Percentiles rank a stretch among this genome's conserved stretches.
Conservation (phyloP, 2,329 filamentous ascomycete genomes). For the Blastomyces gilchristii region DNA sequence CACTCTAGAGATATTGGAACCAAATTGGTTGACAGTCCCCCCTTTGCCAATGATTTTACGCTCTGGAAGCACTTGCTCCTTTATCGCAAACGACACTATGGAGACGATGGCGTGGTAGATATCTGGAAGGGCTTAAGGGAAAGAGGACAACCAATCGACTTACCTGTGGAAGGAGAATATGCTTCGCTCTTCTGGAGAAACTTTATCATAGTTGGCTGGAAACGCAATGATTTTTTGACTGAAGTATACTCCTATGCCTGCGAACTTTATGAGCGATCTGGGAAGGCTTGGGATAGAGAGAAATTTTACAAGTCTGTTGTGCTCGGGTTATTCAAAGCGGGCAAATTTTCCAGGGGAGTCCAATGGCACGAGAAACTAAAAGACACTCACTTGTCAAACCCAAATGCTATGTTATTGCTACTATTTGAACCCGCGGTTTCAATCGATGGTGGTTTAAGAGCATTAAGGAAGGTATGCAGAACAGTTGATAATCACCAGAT, state of each 20-base stretch:
- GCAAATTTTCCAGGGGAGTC: constrained; percentile 22
- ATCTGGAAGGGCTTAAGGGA: constrained; percentile 33
- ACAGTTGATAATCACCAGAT: constrained; percentile 29
- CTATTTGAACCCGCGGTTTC: constrained; percentile 24
- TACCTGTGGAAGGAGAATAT: constrained; percentile 28
- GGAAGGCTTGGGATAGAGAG: constrained; percentile 28
- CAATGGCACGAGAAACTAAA: constrained; percentile 32
- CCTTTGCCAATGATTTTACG: constrained; percentile 27
- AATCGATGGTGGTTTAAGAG: constrained; percentile 20
- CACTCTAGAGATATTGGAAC: constrained; percentile 26
- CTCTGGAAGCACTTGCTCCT: constrained; percentile 38
- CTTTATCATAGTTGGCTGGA: constrained; percentile 30
- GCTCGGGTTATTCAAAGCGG: constrained; percentile 20
- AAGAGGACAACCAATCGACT: constrained; percentile 22
- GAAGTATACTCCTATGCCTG: constrained; percentile 31
- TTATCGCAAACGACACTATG: constrained; percentile 36
- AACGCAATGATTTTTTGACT: constrained; percentile 25
- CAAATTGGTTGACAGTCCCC: constrained; percentile 30
- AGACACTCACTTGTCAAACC: constrained; percentile 22
- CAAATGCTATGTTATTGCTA: constrained; percentile 22
- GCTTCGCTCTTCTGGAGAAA: constrained; percentile 36
- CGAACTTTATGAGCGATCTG: constrained; percentile 31
- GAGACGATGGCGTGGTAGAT: constrained; percentile 31
- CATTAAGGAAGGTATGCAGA: constrained; percentile 36
- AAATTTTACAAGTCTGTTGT: constrained; percentile 31